These are phyloP conservation scores for Xylogone sp. DNA, from an alignment of 2,329 filamentous ascomycete genomes.

Conservation along the genomic window DNA sequence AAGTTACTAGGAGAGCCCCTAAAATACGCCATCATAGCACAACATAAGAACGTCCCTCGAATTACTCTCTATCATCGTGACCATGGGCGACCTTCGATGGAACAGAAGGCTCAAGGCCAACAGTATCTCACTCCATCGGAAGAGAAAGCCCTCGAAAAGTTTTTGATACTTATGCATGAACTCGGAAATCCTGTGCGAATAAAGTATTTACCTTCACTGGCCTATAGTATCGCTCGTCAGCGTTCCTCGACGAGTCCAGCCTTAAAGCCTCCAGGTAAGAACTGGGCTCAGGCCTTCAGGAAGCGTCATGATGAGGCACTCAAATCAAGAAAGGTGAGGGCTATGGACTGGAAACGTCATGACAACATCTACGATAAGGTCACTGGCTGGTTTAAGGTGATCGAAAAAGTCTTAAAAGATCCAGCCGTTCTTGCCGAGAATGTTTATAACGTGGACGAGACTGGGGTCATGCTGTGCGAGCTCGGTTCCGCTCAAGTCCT, in stretches of 20 bases:
- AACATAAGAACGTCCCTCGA: constrained; percentile 13
- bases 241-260: constrained; percentile 10
- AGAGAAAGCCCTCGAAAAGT: constrained; percentile 26
- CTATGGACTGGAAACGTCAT: constrained; percentile 11
- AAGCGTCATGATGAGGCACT: constrained; percentile 15
- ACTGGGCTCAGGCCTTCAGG: constrained; percentile 14
- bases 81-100: constrained; percentile 20
- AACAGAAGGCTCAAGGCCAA: constrained; percentile 25
- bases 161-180: too few species aligned
- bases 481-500: too few species aligned
- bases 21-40: neutral
- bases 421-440: constrained; percentile 12
- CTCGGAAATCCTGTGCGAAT: too few species aligned
- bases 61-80: constrained; percentile 22
- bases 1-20: too few species aligned
- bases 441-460: constrained; percentile 32
- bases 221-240: too few species aligned
- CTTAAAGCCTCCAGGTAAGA: constrained; percentile 12
- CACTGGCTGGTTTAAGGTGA: constrained; percentile 27
- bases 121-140: constrained; percentile 25
- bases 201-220: too few species aligned
- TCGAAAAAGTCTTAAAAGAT: constrained; percentile 17
- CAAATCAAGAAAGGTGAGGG: constrained; percentile 9
- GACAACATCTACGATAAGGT: constrained; percentile 30
- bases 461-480: constrained; percentile 22